Evolutionary conservation across 306 rosid species (phyloP).

Genomic region (Cajanus cajan): DNA sequence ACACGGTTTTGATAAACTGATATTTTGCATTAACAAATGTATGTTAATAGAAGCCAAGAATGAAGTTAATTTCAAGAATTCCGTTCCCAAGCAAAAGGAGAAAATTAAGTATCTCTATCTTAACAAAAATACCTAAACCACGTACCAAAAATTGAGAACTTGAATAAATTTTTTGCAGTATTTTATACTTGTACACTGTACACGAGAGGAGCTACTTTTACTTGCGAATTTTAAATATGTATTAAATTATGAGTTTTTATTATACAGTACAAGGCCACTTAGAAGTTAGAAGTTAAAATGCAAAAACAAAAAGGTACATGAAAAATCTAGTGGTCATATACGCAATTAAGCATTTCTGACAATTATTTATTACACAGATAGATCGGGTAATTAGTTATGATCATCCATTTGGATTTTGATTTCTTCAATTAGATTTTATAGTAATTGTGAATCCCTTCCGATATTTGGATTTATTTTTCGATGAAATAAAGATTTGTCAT

Average conservation of each 20-base stretch:
- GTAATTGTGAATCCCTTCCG: too few species aligned
- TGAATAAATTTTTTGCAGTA: not conserved
- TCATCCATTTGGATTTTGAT: too few species aligned
- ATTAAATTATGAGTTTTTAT: not conserved
- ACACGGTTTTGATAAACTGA: not conserved
- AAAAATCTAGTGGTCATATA: too few species aligned
- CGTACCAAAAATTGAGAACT: not conserved
- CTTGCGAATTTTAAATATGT: not conserved
- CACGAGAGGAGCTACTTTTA: not conserved
- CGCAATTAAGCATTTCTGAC: too few species aligned
- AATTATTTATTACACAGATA: too few species aligned
- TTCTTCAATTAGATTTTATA: too few species aligned
- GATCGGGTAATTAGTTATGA: too few species aligned
- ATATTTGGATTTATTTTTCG: too few species aligned
- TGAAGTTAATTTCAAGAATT: constrained; percentile 9
- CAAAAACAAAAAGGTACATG: too few species aligned
- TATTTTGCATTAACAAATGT: constrained; percentile 13
- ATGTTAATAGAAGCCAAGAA: constrained; percentile 30
- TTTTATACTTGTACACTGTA: not conserved
- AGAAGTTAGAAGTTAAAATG: too few species aligned
- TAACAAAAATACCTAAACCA: constrained; percentile 21
- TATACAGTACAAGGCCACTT: too few species aligned
- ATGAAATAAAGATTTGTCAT: too few species aligned
- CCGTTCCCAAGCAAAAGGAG: not conserved
- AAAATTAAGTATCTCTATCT: constrained; percentile 24